Percentiles rank a stretch among this genome's conserved stretches.
phyloP scores from a whole-genome alignment of 441 rosid genomes.

The Erodium moschatum region DNA sequence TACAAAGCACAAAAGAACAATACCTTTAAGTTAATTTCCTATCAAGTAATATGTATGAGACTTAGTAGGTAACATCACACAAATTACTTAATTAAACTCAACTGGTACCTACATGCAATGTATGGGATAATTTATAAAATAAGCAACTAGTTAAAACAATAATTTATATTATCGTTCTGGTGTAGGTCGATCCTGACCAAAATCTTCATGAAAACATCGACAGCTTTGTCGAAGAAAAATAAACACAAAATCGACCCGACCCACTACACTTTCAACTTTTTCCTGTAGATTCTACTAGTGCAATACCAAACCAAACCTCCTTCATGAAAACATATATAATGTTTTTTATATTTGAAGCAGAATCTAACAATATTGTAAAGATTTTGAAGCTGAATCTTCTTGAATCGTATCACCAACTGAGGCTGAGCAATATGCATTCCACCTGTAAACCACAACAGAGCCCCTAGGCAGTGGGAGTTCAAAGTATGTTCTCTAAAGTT shows the following conservation, averaged over 20 bases:
- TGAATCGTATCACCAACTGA: background rate
- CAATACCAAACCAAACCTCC: background rate
- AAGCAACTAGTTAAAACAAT: background rate
- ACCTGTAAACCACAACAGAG: constrained; percentile 15
- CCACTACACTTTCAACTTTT: background rate
- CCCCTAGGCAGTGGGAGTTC: background rate
- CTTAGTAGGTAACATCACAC: background rate
- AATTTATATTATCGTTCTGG: background rate
- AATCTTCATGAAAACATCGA: too few species aligned
- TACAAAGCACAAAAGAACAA: background rate
- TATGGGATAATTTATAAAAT: background rate
- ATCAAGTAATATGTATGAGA: background rate
- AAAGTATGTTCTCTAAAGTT: background rate
- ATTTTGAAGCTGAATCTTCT: constrained; percentile 13
- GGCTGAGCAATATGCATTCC: constrained; percentile 4
- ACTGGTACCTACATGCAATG: background rate
- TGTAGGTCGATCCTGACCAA: too few species aligned
- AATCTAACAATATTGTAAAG: constrained; percentile 10
- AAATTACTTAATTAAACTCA: background rate
- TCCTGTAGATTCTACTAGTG: background rate
- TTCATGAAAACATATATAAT: background rate
- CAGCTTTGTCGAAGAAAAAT: too few species aligned
- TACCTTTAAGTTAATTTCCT: background rate
- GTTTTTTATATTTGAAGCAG: background rate
- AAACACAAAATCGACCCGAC: too few species aligned